Base-by-base conservation (phyloP, 2,329 filamentous ascomycete genomes). In the Pestalotiopsis sp. region DNA sequence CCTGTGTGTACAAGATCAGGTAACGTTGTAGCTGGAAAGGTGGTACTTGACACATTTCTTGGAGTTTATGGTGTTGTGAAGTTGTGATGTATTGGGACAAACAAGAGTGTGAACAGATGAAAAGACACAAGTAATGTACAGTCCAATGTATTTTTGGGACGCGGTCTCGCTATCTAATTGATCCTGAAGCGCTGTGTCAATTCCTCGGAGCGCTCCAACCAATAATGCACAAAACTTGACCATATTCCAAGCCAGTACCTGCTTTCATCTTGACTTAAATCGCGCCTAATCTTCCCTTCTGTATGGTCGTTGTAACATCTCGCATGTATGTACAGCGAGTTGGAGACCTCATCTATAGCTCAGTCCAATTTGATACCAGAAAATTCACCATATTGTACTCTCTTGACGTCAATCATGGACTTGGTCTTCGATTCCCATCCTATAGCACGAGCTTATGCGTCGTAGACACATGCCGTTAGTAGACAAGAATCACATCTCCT, bases 1-100 rank as follows among this genome's bases (percentile, higher is more conserved):
- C 96, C 20, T 98, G 96, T 83, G 90, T 98, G 70, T 98, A 98
- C 82, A 98, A 98, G 84, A 88, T 95, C 73, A 88, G 95, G 75
- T 97, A 78, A 36, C 31, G 6, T 9, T 9, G 7, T 36, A 7
- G 31, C 31, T 36, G 31, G 31, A 36, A 36, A 36, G 7, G 31
- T 2, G 31, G 9, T 36, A 9, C 31, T 36, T 36, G 31, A 36
- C 31, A 36, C 31, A 36, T 36, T 36, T 36, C 31, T 36, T 36
- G 31, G 31, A 7, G 31, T 36, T 36, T 36, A 36, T 6, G 31
- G 31, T 36, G 31, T 36, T 36, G 7, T 20, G 45, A 17, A 7
- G 45, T 27, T 6, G 38, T 7, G 4, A 14, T 52, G n/a, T 52
- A 20, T 20, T 49, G 17, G 17, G 45, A 5, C 12, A 45, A 45